phyloP scores from a whole-genome alignment of 768 basidiomycete genomes.

The Tremella fuciformis region DNA sequence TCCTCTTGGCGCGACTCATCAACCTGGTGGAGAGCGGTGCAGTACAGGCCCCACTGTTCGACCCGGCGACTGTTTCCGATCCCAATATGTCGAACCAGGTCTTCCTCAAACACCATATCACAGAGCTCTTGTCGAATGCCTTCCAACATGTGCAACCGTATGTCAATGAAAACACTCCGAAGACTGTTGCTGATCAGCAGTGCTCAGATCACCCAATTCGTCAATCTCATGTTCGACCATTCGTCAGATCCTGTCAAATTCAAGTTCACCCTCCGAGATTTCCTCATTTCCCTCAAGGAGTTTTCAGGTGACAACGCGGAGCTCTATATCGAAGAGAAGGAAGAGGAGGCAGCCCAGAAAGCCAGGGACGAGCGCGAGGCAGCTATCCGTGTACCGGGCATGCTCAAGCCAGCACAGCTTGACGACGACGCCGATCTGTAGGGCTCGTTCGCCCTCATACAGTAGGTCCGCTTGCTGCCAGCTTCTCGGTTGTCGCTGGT shows the following conservation, averaged over 20 bases:
- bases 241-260: conserved; percentile 55
- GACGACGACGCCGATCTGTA: conserved; percentile 72
- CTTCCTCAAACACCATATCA: conserved; percentile 81
- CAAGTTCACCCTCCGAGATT: conserved; percentile 91
- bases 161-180: conserved; percentile 41
- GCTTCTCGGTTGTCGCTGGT: too few species aligned
- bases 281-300: conserved; percentile 96
- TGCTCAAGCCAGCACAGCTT: conserved; percentile 91
- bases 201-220: conserved; percentile 53
- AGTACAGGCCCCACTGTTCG: conserved; percentile 79
- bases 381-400: conserved; percentile 92
- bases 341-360: conserved; percentile 73
- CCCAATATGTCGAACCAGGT: conserved; percentile 68
- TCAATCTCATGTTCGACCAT: conserved; percentile 53
- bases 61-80: conserved; percentile 67
- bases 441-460: neutral
- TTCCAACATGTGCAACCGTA: conserved; percentile 90
- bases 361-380: conserved; percentile 79
- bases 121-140: conserved; percentile 76
- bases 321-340: conserved; percentile 89
- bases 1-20: conserved; percentile 90
- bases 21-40: conserved; percentile 78
- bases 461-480: neutral
- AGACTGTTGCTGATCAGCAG: conserved; percentile 16
- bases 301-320: conserved; percentile 94